Conservation (phyloP, 192 early-diverging fungal species). For the Coemansia pectinata region DNA sequence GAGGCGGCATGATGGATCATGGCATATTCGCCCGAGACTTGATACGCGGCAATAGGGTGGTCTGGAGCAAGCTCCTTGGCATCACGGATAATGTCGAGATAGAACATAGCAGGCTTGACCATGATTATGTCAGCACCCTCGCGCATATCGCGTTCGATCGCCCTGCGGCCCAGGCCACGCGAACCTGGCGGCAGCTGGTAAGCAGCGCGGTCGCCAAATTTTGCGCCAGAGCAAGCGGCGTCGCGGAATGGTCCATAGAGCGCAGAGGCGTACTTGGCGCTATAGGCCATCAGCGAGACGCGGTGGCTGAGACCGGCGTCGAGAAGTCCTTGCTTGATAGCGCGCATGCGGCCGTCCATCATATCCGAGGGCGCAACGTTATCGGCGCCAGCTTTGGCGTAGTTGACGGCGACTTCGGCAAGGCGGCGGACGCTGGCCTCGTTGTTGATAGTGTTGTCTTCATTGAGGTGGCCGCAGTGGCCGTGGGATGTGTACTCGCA, state of each 20-base stretch:
- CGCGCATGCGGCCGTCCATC: slow-evolving; percentile 95
- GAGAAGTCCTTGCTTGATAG: slow-evolving; percentile 85
- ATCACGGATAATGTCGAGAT: slow-evolving; percentile 94
- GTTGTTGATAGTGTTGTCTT: slow-evolving; percentile 87
- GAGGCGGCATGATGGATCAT: slow-evolving; percentile 85
- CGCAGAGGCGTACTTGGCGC: slow-evolving; percentile 92
- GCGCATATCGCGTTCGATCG: slow-evolving; percentile 79
- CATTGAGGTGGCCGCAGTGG: slow-evolving; percentile 83
- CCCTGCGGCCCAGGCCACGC: slow-evolving; percentile 88
- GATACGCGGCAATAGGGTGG: slow-evolving; percentile 94
- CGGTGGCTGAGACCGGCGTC: slow-evolving; percentile 72
- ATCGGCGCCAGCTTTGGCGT: slow-evolving; percentile 90
- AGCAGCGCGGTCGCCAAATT: slow-evolving; percentile 87
- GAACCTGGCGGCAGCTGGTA: slow-evolving; percentile 92
- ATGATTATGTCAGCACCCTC: slow-evolving; percentile 98
- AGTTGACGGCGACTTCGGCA: slow-evolving; percentile 80
- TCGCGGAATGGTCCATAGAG: slow-evolving; percentile 99
- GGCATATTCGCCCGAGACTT: slow-evolving; percentile 87
- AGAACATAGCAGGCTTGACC: slow-evolving; percentile 96
- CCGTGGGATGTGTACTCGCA: slow-evolving; percentile 97
- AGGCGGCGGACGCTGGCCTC: slow-evolving; percentile 71
- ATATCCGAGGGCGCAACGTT: slow-evolving; percentile 94
- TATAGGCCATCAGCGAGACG: slow-evolving; percentile 93
- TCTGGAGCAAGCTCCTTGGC: slow-evolving; percentile 72
- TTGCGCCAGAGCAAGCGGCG: slow-evolving; percentile 90